Percentiles rank a stretch among this genome's conserved stretches.
Evolutionary conservation across 2,329 filamentous ascomycete species (phyloP).

Genomic region (Ophiostoma sp.): DNA sequence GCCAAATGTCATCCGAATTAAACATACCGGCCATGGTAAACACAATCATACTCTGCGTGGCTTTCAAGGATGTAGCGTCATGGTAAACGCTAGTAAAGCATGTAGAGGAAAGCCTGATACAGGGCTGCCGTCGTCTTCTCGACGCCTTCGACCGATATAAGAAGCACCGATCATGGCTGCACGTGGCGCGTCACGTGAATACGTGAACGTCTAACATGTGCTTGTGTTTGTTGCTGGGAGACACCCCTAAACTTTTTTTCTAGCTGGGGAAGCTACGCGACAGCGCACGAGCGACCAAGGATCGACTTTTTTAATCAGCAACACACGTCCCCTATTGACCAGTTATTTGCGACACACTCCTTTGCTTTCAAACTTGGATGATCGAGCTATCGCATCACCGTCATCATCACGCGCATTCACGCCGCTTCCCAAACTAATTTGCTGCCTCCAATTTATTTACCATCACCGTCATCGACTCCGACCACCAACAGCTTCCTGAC

Average conservation of each 20-base stretch:
- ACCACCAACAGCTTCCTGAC: not conserved
- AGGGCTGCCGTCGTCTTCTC: too few species aligned
- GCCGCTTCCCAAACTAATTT: not conserved
- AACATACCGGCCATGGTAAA: too few species aligned
- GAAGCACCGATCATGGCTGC: not conserved
- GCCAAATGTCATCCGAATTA: not conserved
- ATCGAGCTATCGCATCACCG: too few species aligned
- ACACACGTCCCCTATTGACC: not conserved
- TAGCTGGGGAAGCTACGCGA: not conserved
- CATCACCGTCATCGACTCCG: not conserved
- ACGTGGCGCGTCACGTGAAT: not conserved
- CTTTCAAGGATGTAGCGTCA: too few species aligned
- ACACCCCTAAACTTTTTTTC: slow-evolving; percentile 14
- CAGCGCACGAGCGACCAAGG: slow-evolving; percentile 11
- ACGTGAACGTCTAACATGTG: not conserved
- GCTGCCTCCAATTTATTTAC: not conserved
- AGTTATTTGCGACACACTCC: not conserved
- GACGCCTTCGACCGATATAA: not conserved
- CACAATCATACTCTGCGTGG: too few species aligned
- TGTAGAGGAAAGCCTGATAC: too few species aligned
- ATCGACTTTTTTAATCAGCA: not conserved
- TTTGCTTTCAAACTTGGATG: not conserved
- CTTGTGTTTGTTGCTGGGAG: slow-evolving; percentile 12
- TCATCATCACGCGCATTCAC: not conserved
- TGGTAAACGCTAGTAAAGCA: too few species aligned